Conservation (phyloP, 2,329 filamentous ascomycete genomes). For the Tolypocladium ophioglossoides region DNA sequence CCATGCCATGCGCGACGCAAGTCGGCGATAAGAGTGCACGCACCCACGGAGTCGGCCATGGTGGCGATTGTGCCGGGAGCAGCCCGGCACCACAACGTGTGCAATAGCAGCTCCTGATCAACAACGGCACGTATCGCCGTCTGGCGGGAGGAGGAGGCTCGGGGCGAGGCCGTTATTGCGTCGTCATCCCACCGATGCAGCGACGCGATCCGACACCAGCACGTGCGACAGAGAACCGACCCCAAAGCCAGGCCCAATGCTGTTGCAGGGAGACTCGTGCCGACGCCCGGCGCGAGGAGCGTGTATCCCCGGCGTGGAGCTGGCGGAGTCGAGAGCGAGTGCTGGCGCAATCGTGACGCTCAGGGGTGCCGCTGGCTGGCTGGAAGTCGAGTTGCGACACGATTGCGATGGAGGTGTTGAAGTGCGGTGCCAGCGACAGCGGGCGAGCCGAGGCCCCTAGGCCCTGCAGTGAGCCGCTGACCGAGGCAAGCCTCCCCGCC, state of each 20-base stretch:
- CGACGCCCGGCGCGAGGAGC: background rate
- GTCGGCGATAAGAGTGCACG: conserved; percentile 5
- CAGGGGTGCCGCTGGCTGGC: background rate
- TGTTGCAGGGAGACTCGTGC: background rate
- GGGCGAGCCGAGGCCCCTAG: background rate
- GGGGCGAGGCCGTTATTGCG: background rate
- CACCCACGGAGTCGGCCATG: conserved; percentile 30
- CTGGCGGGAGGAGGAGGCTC: background rate
- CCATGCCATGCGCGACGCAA: background rate
- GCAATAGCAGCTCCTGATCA: background rate
- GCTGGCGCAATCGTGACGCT: background rate
- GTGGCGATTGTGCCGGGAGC: background rate
- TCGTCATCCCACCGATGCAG: background rate
- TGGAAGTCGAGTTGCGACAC: background rate
- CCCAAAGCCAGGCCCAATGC: background rate
- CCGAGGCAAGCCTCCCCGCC: background rate
- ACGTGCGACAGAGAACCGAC: background rate
- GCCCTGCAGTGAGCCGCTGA: background rate
- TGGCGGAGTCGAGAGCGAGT: background rate
- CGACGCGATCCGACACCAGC: background rate
- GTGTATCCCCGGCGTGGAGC: background rate
- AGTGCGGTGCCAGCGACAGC: background rate
- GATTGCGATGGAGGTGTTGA: background rate
- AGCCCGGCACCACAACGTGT: background rate
- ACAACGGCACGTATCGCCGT: background rate